Base-by-base conservation (phyloP, 1,284 basidiomycete species). In the Leccinum pallidistipes region DNA sequence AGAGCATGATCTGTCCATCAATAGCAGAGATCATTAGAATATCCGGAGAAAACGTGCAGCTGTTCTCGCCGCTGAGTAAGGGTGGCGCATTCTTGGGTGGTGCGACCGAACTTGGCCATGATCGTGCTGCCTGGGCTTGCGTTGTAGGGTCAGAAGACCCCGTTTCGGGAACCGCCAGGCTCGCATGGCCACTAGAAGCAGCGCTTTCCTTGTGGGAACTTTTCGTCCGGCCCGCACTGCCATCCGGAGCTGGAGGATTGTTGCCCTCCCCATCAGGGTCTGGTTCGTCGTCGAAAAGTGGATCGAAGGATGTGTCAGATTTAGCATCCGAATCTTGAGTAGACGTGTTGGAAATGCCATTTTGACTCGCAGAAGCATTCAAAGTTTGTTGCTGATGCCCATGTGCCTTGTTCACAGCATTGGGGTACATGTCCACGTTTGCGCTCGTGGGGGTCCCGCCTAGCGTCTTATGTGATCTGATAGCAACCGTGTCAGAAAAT, bases 1-100 rank as follows among this genome's bases (percentile, higher is more conserved):
- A 97, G 7, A 99, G 75, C 40, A 96, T 86, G 18, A 97, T 86
- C 72, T 97, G 94, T 1, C 97, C 97, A 68, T 98, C 95, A 65
- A 98, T 90, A 8, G 90, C 90, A 29, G 91, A 90, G 3, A 94
- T 95, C 83, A 99, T 84, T 49, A 99, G 76, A 43, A 97, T 76
- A 72, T 98, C 93, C 4, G 88, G 80, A 27, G 94, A 96, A 75
- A 90, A 94, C 16, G 82, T 76, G 24, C 81, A 73, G 68, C 87
- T 93, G 7, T 78, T 79, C 11, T 80, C 71, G 0, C 83, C 77
- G 64, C 91, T 86, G 34, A 96, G 78, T 27, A 90, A 75, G 0
- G 89, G 87, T 18, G 90, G 89, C 8, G 88, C 88, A 64, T 86
- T 88, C 70, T 88, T 90, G 1, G 89, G 87, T 53, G 83, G 79